Evolutionary conservation across 345 rosid species (phyloP), one percentile per base, ranked within the genome.

Genomic region (Populus ilicifolia): DNA sequence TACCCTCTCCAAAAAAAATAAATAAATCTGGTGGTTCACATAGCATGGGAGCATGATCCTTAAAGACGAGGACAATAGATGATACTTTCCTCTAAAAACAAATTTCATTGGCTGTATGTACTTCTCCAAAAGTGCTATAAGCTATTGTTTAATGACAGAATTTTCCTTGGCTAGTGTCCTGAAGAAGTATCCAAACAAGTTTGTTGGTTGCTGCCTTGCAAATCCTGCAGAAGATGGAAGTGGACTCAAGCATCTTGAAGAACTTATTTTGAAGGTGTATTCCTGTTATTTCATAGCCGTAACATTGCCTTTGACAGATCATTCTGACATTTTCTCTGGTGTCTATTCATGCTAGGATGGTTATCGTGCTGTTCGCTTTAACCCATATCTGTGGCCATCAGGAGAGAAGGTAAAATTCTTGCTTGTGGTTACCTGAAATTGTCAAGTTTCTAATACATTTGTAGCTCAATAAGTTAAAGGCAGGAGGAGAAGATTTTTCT

Each of bases 151-250:
- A 30, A 78, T 78, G 66, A 23, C 52, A 8, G 59, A 14, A 41
- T 65, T 12, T 50, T 82, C 44, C n/a, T 74, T 82, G 75, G 27
- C 77, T 87, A 94, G 97, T 69, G 90, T 86, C 78, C 66, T 95
- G 79, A 89, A 87, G 85, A 93, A 85, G 80, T 83, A 89, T 84
- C 98, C 98, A 4, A 81, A 88, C 68, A 95, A 93, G 86, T 93
- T 93, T 78, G 88, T 82, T 6, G 99, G 99, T 39, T 95, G 98
- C 83, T 91, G 97, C 87, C 97, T 95, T 72, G 97, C 99, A 69
- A 89, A 93, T 86, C 98, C 99, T 70, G 89, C 95, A 81, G 97
- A 89, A 83, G 93, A 95, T 88, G 91, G 94, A 74, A 87, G 79
- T 78, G 98, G 98, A 61, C 65, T 90, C 61, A 83, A 83, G 81